Conservation (phyloP, 2,329 filamentous ascomycete genomes). For the Huntiella decipiens region DNA sequence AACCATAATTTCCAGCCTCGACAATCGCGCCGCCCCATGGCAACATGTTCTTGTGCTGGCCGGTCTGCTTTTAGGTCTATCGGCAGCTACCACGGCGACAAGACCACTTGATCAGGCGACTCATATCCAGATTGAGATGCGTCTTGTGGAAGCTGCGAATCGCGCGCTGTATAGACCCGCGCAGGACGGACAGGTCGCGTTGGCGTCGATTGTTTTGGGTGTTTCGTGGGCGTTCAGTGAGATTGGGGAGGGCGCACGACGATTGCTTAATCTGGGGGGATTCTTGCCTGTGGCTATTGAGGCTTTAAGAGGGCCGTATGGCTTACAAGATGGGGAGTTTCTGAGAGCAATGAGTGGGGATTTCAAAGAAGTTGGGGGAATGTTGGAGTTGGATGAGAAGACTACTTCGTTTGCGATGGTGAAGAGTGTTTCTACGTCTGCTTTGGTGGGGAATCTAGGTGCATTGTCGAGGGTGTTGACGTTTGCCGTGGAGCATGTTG, state of each 20-base stretch:
- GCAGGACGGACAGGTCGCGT: constrained; percentile 23
- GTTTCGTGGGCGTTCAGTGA: constrained; percentile 61
- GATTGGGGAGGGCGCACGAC: constrained; percentile 40
- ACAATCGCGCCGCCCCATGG: constrained; percentile 49
- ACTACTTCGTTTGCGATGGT: constrained; percentile 43
- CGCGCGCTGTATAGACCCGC: constrained; percentile 41
- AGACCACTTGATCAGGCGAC: constrained; percentile 43
- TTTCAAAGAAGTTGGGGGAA: constrained; percentile 20
- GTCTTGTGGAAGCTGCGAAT: constrained; percentile 56
- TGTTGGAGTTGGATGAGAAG: constrained; percentile 44
- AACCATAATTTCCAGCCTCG: constrained; percentile 36
- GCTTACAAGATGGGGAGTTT: constrained; percentile 59
- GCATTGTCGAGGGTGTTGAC: constrained; percentile 46
- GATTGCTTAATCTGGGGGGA: constrained; percentile 43
- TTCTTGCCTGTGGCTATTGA: constrained; percentile 52
- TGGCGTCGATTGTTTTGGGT: constrained; percentile 43
- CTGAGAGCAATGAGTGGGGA: constrained; percentile 36
- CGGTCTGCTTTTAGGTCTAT: constrained; percentile 50
- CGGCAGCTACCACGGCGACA: constrained; percentile 32
- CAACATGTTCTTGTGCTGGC: constrained; percentile 66
- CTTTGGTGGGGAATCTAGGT: constrained; percentile 47
- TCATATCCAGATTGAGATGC: constrained; percentile 48
- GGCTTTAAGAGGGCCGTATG: constrained; percentile 50
- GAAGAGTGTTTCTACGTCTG: constrained; percentile 37
- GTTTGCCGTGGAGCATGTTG: constrained; percentile 40